Conservation (phyloP, 2,329 filamentous ascomycete genomes). For the Aspergillus piperis region DNA sequence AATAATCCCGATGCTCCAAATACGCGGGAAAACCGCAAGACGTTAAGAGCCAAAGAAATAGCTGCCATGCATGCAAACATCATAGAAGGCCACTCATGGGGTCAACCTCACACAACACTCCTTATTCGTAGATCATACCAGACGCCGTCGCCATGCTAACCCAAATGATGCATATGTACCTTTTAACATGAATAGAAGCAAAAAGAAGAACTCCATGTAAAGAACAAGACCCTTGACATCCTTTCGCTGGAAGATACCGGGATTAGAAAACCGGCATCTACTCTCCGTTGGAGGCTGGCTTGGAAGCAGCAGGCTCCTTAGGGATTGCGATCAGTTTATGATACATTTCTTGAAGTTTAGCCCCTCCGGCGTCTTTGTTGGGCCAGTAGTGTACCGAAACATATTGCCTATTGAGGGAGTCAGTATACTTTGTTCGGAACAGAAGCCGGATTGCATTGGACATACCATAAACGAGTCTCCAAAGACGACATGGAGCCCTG, state of each 20-base stretch:
- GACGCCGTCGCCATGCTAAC: constrained; percentile 33
- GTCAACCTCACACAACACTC: constrained; percentile 12
- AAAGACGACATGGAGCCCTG: constrained; percentile 43
- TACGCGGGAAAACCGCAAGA: constrained; percentile 1
- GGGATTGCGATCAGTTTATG: constrained; percentile 37
- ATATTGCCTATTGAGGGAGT: constrained; percentile 42
- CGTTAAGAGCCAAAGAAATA: constrained; percentile 11
- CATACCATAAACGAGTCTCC: constrained; percentile 49
- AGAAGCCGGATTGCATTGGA: constrained; percentile 4
- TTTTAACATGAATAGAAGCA: constrained; percentile 16
- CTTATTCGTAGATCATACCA: constrained; percentile 21
- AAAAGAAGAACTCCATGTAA: constrained; percentile 16
- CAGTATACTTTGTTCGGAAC: constrained; percentile 16
- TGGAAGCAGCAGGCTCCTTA: constrained; percentile 25
- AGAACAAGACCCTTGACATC: constrained; percentile 11
- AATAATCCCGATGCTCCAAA: constrained; percentile 13
- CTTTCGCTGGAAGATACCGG: constrained; percentile 11
- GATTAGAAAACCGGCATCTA: constrained; percentile 17
- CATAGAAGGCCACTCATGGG: constrained; percentile 23
- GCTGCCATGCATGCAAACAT: constrained; percentile 23
- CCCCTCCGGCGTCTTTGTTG: constrained; percentile 44
- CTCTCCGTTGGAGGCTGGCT: constrained; percentile 29
- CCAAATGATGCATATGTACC: constrained; percentile 29
- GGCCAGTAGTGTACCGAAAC: constrained; percentile 50
- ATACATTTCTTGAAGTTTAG: constrained; percentile 42